phyloP scores from a whole-genome alignment of 345 rosid species.

The Salix dunnii region DNA sequence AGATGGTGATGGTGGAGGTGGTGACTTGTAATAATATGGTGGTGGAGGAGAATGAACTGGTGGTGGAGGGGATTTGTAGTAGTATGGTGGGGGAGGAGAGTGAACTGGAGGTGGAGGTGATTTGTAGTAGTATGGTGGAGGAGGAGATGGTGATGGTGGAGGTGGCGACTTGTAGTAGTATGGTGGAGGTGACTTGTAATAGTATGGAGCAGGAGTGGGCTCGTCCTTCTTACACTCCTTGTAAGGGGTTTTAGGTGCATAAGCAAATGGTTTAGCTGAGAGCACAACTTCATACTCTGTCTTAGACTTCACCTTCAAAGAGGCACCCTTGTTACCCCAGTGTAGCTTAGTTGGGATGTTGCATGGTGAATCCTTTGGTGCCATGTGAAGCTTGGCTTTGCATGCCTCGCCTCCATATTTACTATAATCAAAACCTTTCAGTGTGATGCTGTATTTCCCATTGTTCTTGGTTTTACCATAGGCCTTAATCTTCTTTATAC shows the following conservation, averaged over 20 bases:
- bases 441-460: slow-evolving; percentile 24
- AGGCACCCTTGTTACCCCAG: slow-evolving; percentile 22
- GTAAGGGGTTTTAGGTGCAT: slow-evolving; percentile 25
- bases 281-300: slow-evolving; percentile 20
- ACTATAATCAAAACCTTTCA: slow-evolving; percentile 21
- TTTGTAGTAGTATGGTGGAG: slow-evolving; percentile 30
- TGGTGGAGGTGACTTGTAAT: slow-evolving; percentile 20
- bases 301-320: slow-evolving; percentile 24
- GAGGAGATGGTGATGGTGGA: no score
- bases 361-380: slow-evolving; percentile 26
- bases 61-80: slow-evolving; percentile 23
- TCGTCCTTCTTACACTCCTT: slow-evolving; percentile 20
- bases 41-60: neutral
- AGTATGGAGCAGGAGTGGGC: slow-evolving; percentile 23
- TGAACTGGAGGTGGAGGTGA: slow-evolving; percentile 37
- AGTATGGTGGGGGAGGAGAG: slow-evolving; percentile 6
- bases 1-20: slow-evolving; percentile 17
- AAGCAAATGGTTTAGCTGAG: slow-evolving; percentile 30
- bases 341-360: slow-evolving; percentile 24
- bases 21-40: neutral
- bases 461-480: slow-evolving; percentile 31
- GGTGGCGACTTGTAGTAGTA: neutral
- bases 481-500: slow-evolving; percentile 19
- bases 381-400: slow-evolving; percentile 30
- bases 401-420: slow-evolving; percentile 33